Evolutionary conservation across 169 alveolate genomes (phyloP).

Genomic region (Neospora caninum): DNA sequence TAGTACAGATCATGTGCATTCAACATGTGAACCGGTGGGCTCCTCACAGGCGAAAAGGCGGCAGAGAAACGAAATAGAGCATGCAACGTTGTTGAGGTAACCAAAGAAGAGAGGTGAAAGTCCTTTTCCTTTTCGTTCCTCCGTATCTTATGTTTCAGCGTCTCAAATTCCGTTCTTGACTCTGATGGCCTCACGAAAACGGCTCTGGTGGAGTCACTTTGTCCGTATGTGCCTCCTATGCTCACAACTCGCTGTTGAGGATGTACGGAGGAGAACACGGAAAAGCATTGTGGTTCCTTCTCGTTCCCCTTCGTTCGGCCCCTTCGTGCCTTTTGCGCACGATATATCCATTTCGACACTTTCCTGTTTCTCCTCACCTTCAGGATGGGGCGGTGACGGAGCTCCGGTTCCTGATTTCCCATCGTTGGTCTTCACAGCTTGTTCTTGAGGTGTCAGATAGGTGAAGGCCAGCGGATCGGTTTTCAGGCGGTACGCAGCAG

Average conservation of each 20-base stretch:
- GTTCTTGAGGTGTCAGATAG: slow-evolving; percentile 22
- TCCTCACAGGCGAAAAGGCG: background rate
- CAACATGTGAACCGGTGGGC: background rate
- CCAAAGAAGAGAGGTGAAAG: background rate
- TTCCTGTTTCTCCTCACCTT: background rate
- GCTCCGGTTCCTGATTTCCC: background rate
- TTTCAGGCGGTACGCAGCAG: slow-evolving; percentile 8
- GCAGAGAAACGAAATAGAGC: background rate
- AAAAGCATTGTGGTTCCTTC: too few relatives aligned
- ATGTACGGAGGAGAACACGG: too few relatives aligned
- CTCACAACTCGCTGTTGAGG: too few relatives aligned
- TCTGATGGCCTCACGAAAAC: too few relatives aligned
- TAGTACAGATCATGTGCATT: background rate
- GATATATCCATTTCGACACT: background rate
- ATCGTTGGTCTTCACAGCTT: background rate
- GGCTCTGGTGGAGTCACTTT: too few relatives aligned
- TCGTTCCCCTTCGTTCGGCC: too few relatives aligned
- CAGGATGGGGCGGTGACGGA: background rate
- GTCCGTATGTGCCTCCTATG: too few relatives aligned
- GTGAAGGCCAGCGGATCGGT: slow-evolving; percentile 50
- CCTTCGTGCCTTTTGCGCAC: too few relatives aligned
- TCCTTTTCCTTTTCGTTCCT: background rate
- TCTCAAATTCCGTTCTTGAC: too few relatives aligned
- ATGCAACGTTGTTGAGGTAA: background rate
- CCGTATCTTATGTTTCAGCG: too few relatives aligned